Evolutionary conservation across 306 rosid species (phyloP).

Genomic region (Phaseolus lunatus): DNA sequence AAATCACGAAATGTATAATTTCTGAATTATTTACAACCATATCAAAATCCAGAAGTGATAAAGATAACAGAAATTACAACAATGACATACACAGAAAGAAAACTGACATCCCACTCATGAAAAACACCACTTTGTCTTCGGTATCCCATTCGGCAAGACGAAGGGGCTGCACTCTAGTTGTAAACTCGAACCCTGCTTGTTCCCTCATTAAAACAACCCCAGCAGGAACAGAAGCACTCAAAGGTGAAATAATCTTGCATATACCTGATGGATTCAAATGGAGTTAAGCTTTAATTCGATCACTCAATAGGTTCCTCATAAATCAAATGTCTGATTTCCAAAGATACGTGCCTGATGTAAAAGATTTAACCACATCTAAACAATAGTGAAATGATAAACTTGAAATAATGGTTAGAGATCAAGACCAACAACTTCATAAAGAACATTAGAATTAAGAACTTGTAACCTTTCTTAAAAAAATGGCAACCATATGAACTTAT

Average conservation of each 20-base stretch:
- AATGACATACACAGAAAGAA: slow-evolving; percentile 1
- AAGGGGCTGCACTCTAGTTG: slow-evolving; percentile 88
- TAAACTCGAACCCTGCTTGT: slow-evolving; percentile 75
- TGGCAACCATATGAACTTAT: not conserved
- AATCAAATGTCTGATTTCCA: not conserved
- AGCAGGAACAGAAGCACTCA: slow-evolving; percentile 79
- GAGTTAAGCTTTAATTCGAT: slow-evolving; percentile 7
- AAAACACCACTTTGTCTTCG: slow-evolving; percentile 78
- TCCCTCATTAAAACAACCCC: slow-evolving; percentile 85
- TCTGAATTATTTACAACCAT: slow-evolving; percentile 55
- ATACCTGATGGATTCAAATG: slow-evolving; percentile 57
- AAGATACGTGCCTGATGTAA: not conserved
- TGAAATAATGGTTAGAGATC: slow-evolving; percentile 5
- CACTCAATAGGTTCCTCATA: not conserved
- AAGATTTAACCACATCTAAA: not conserved
- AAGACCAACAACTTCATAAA: not conserved
- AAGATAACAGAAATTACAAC: not conserved
- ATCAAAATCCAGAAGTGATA: slow-evolving; percentile 41
- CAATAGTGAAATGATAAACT: not conserved
- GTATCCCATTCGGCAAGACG: slow-evolving; percentile 89
- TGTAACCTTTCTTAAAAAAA: not conserved
- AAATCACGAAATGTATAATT: slow-evolving; percentile 76
- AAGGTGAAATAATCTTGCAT: slow-evolving; percentile 79
- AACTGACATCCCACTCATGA: slow-evolving; percentile 81
- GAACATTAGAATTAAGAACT: not conserved